A percentile compares a stretch with the other conserved stretches of the same genome.
phyloP scores from a whole-genome alignment of 169 alveolate species.

The Cystoisospora suis region DNA sequence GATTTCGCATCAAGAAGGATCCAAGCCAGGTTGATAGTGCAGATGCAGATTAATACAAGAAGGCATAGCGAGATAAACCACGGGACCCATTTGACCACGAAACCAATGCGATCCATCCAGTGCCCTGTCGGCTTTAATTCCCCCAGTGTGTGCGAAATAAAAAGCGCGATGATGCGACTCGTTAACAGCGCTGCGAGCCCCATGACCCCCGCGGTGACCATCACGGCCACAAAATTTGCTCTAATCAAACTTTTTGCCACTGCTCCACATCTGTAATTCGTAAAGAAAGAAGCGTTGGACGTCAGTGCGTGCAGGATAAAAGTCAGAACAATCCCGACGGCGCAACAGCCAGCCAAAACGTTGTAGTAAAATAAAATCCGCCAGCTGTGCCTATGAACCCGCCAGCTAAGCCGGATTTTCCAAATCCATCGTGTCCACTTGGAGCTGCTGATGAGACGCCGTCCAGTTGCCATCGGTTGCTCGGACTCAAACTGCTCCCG shows the following conservation, averaged over 20 bases:
- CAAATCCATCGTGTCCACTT: not conserved
- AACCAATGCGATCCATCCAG: constrained; percentile 44
- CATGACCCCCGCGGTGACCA: not conserved
- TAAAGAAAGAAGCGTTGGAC: constrained; percentile 19
- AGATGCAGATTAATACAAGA: not conserved
- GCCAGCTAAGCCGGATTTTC: constrained; percentile 28
- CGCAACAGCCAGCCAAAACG: not conserved
- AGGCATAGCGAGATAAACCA: constrained; percentile 38
- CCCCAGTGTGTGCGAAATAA: constrained; percentile 18
- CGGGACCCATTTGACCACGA: constrained; percentile 46
- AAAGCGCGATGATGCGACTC: constrained; percentile 37
- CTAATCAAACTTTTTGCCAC: constrained; percentile 22
- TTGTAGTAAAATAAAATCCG: constrained; percentile 28
- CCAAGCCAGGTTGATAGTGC: constrained; percentile 32
- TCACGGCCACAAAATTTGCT: constrained; percentile 20
- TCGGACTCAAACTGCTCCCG: no score
- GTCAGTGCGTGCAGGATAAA: constrained; percentile 36
- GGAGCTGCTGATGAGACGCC: not conserved
- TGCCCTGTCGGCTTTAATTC: constrained; percentile 37
- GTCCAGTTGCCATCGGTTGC: not conserved
- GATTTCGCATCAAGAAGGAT: constrained; percentile 24
- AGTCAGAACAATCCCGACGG: constrained; percentile 13
- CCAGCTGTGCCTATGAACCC: constrained; percentile 39
- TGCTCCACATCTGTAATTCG: constrained; percentile 48
- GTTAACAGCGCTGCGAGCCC: constrained; percentile 20